Base-by-base conservation (phyloP, 257 asterid species). In the Cinchona pubescens region DNA sequence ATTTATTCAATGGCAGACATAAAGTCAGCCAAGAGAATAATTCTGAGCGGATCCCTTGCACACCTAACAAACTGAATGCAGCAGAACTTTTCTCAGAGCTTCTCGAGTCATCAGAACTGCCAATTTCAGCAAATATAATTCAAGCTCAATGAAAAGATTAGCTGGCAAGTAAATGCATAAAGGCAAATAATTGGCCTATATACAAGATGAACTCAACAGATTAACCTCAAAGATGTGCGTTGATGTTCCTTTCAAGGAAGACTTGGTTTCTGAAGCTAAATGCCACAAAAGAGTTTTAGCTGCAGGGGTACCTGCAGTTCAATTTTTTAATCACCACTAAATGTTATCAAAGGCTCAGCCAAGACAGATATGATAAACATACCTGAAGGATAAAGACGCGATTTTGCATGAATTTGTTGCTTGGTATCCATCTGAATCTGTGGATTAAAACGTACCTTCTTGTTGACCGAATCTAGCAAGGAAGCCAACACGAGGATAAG, bases 241-340 rank as follows among this genome's bases (percentile, higher is more conserved):
- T 88, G 82, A 72, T n/a, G 89, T 79, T 79, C 92, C 96, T 86
- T 88, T 90, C 89, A 92, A 79, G 55, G 94, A 87, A 38, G 99
- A 89, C 80, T 88, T 92, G 65, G 96, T 87, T 77, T 92, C 99
- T 58, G 99, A 87, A 66, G 98, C 98, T 85, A 92, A 85, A 88
- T 95, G 99, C 99, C 99, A 95, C 11, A 97, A 92, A 72, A 95
- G 94, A 81, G 96, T 90, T 77, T 82, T 92, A 62, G 96, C 87
- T 42, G 96, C 90, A 11, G 92, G 83, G 71, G 88, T 87, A 80
- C 92, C 97, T 90, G 76, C 76, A 81, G 74, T 74, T 68, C 72
- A 81, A 38, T 63, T 25, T 53, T 56, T 71, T 63, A 45, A 70
- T 70, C 34, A 53, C n/a, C 32, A 45, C 25, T 15, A 55, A 53